Evolutionary conservation across 495 filamentous ascomycete species (phyloP).

Genomic region (Xylaria nigripes): DNA sequence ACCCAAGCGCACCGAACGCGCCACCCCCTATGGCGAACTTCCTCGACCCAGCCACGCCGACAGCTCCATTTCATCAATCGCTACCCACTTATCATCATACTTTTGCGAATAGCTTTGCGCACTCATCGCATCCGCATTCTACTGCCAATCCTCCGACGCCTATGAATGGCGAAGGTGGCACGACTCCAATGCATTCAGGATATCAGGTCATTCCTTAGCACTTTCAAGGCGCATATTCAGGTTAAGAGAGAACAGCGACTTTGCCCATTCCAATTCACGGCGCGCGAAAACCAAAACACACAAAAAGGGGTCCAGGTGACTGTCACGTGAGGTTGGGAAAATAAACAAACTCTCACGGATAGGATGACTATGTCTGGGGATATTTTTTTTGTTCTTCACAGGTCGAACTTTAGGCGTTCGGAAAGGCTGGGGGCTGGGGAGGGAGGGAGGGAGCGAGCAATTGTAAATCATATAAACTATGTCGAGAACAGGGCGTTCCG

Average conservation of each 20-base stretch:
- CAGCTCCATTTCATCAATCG: neutral
- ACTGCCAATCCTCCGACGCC: neutral
- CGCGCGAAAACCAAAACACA: neutral
- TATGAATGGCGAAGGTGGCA: neutral
- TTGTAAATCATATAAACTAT: too few relatives aligned
- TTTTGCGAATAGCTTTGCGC: neutral
- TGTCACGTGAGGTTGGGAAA: too few relatives aligned
- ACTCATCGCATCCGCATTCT: neutral
- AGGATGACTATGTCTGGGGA: too few relatives aligned
- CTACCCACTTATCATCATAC: conserved; percentile 1
- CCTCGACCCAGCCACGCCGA: conserved; percentile 26
- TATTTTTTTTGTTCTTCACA: too few relatives aligned
- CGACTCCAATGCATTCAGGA: neutral
- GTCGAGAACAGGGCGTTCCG: neutral
- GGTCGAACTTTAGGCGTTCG: too few relatives aligned
- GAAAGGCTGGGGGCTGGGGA: too few relatives aligned
- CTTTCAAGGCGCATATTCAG: neutral
- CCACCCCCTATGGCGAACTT: conserved; percentile 7
- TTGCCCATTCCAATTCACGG: neutral
- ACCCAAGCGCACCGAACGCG: conserved; percentile 6
- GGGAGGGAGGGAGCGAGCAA: too few relatives aligned
- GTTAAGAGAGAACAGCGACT: neutral
- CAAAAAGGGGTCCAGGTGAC: neutral
- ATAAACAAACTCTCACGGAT: too few relatives aligned
- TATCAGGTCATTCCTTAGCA: neutral